Base-by-base conservation (phyloP, 2,329 filamentous ascomycete species). In the Allantophomopsis cytisporea region DNA sequence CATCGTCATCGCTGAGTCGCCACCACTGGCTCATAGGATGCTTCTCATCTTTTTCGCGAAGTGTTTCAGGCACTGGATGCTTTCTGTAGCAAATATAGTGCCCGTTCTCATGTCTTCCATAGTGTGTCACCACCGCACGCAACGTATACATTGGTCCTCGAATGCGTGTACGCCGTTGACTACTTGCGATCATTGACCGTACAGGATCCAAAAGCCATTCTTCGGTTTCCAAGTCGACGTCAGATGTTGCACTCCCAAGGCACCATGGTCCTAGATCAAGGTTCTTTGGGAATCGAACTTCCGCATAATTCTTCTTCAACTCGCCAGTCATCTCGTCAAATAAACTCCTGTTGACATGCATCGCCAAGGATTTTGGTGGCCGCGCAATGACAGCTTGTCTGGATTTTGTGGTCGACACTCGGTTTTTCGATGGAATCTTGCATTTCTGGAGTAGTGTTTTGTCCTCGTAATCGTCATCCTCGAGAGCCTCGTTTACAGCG, bases 31-130 rank as follows among this genome's bases (percentile, higher is more conserved):
- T 47, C 30, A 49, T 49, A 16, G 46, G 35, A 11, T 42, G 39
- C 11, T 54, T 50, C 6, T 42, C 43, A 35, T 49, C 41, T 6
- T 50, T 52, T 21, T 59, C 54, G 5, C 47, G 46, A n/a, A 46
- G 54, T 3, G 32, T 15, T 7, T 40, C 35, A 11, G 38, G 18
- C 32, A 35, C 39, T 2, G 73, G 68, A 51, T 85, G 80, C 51
- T 81, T 83, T 38, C 85, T 73, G 58, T 91, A 94, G 56, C 86
- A 94, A 31, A 95, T 78, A 50, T 98, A 96, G 60, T 98, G 91
- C 0, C 91, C 91, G 50, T 94, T 94, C 45, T 95, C 87, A 56
- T 96, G 91, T 23, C 83, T 71, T 4, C 91, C 91, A 45, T 83
- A 84, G 55, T 96, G 91, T 1, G 86, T 91, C 8, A 96, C 74